Evolutionary conservation across 306 rosid genomes (phyloP).

Genomic region (Hippophae tibetana): DNA sequence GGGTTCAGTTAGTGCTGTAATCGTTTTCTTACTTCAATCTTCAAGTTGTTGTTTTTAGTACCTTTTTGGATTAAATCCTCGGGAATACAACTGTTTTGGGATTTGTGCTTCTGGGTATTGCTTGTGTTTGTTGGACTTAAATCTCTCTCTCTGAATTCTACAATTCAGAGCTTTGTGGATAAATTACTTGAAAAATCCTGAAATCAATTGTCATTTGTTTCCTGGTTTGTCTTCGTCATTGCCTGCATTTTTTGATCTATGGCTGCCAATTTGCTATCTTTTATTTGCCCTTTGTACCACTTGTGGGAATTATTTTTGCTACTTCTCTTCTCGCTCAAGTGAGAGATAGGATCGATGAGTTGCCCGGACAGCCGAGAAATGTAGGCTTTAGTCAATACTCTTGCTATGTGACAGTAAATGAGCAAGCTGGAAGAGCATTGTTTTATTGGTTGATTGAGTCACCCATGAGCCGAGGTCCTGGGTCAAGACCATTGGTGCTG

Average conservation of each 20-base stretch:
- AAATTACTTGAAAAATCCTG: neutral
- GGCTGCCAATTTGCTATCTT: constrained; percentile 34
- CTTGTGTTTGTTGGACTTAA: neutral
- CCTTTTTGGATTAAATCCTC: constrained; percentile 1
- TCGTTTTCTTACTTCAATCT: neutral
- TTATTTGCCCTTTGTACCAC: constrained; percentile 29
- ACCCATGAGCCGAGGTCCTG: constrained; percentile 40
- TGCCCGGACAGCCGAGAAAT: constrained; percentile 78
- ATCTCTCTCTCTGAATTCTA: neutral
- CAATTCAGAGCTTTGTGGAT: constrained; percentile 2
- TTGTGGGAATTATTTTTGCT: constrained; percentile 36
- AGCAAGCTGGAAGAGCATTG: constrained; percentile 68
- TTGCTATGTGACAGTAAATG: constrained; percentile 80
- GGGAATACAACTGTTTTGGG: constrained; percentile 23
- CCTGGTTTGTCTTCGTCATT: neutral
- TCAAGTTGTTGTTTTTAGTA: neutral
- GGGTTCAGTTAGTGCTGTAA: neutral
- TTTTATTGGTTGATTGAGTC: constrained; percentile 91
- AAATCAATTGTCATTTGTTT: constrained; percentile 6
- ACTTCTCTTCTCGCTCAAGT: constrained; percentile 47
- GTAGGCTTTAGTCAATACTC: constrained; percentile 79
- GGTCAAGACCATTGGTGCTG: constrained; percentile 74
- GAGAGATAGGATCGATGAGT: constrained; percentile 48
- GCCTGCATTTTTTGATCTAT: constrained; percentile 20
- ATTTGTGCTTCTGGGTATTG: constrained; percentile 21